Percentiles rank a stretch among this genome's conserved stretches.
Evolutionary conservation across 768 basidiomycete species (phyloP).

Genomic region (Clavulina sp.): DNA sequence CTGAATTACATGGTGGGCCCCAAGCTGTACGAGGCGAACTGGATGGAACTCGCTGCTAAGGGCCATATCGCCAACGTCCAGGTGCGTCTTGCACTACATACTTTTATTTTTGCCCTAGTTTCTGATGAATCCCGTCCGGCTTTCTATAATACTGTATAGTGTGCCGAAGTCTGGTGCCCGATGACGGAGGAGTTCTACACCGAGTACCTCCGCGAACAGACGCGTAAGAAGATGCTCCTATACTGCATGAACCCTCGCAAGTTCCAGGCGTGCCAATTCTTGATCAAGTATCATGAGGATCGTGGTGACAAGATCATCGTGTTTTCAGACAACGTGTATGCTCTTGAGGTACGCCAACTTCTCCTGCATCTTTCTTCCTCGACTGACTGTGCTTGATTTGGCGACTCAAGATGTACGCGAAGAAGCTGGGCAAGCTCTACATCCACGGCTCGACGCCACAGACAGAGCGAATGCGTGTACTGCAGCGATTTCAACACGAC

Average conservation of each 20-base stretch:
- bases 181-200: conserved; percentile 99
- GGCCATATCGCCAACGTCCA: conserved; percentile 99
- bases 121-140: neutral
- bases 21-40: conserved; percentile 98
- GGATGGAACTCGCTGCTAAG: conserved; percentile 99
- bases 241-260: conserved; percentile 99
- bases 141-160: conserved; percentile 29
- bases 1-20: conserved; percentile 99
- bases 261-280: conserved; percentile 96
- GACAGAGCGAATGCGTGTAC: conserved; percentile 84
- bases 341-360: conserved; percentile 54
- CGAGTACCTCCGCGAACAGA: conserved; percentile 86
- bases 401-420: conserved; percentile 60
- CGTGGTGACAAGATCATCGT: conserved; percentile 99
- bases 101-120: neutral
- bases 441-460: conserved; percentile 95
- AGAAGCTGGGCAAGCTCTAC: conserved; percentile 81
- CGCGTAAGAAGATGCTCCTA: conserved; percentile 83
- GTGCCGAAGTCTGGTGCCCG: conserved; percentile 98
- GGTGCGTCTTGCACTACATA: conserved; percentile 28
- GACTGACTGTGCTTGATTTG: neutral
- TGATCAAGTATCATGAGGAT: conserved; percentile 95
- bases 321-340: conserved; percentile 96
- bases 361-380: neutral
- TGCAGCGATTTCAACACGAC: conserved; percentile 91